Evolutionary conservation across 2,329 filamentous ascomycete species (phyloP).

Genomic region (Cladosporium cucumerinum): DNA sequence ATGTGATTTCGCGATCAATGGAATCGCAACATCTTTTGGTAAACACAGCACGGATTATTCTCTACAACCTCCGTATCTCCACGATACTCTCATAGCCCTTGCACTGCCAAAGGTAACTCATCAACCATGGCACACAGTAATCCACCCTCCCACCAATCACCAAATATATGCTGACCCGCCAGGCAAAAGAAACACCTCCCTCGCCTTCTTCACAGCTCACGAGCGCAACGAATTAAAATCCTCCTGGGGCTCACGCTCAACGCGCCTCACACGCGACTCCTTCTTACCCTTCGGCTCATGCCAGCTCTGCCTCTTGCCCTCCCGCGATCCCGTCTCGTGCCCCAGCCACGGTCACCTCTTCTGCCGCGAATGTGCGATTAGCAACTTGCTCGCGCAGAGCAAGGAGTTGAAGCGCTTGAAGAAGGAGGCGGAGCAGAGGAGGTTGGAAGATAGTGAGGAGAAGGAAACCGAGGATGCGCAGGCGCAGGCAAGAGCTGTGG

Average conservation of each 20-base stretch:
- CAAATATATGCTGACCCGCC: conserved; percentile 18
- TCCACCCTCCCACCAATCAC: background rate
- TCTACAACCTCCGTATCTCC: background rate
- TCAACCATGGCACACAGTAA: conserved; percentile 29
- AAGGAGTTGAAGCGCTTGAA: conserved; percentile 85
- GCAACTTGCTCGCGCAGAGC: conserved; percentile 84
- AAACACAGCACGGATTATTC: background rate
- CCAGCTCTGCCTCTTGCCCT: conserved; percentile 77
- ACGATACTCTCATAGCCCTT: background rate
- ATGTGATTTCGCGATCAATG: background rate
- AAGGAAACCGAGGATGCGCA: conserved; percentile 63
- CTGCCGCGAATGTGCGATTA: conserved; percentile 89
- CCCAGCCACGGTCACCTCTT: conserved; percentile 77
- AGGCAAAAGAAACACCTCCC: conserved; percentile 81
- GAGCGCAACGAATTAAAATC: conserved; percentile 79
- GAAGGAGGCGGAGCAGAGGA: conserved; percentile 57
- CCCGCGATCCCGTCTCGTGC: conserved; percentile 80
- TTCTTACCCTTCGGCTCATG: conserved; percentile 91
- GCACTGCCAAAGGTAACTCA: background rate
- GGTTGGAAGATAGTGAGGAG: conserved; percentile 61
- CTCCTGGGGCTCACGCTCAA: conserved; percentile 76
- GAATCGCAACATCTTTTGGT: background rate
- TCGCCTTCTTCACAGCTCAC: conserved; percentile 89
- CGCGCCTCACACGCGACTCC: conserved; percentile 83
- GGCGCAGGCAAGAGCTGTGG: conserved; percentile 65